Base-by-base conservation (phyloP, 768 basidiomycete genomes). In the Naganishia randhawae region DNA sequence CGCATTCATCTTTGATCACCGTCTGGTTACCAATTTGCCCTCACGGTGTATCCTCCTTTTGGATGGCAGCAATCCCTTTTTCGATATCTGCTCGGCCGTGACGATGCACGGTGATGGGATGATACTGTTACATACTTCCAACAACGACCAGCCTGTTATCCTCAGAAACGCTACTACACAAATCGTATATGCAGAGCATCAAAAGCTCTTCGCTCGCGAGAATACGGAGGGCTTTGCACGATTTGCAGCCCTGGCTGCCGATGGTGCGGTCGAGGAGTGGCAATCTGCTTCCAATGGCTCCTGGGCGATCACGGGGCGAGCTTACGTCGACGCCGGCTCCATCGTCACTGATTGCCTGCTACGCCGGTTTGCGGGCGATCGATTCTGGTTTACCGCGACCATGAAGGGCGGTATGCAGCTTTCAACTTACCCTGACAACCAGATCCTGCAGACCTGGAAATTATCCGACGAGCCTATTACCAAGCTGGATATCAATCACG, bases 391-490 rank as follows among this genome's bases (percentile, higher is more conserved):
- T 6, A 41, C 57, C 19, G 35, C 57, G 1, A 39, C 57, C 6
- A 19, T 9, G 10, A 25, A 41, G 7, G 57, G 57, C 25, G 27
- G 14, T 14, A 41, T 61, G 14, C 57, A 41, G 57, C 57, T 61
- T 41, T 61, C 57, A 13, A 42, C 37, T 2, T 61, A 27, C 39
- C 57, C 57, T 6, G 57, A 61, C 6, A 42, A 61, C 37, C 57
- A 41, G 1, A 42, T 42, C 27, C 5, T 61, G 19, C 57, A 61
- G 41, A 25, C 19, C 11, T 61, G 37, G 57, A 61, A 61, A 14
- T 4, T 61, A 11, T 25, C 57, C 13, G 57, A 61, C 27, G 57
- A 61, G 9, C 22, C 57, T 37, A 61, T 61, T 29, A 61, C 39
- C 22, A 25, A 61, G 25, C 37, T 61, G 22, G 22, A 39, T 39